Conservation (phyloP, 129 eudicot genomes). For the Artemisia tridentata region DNA sequence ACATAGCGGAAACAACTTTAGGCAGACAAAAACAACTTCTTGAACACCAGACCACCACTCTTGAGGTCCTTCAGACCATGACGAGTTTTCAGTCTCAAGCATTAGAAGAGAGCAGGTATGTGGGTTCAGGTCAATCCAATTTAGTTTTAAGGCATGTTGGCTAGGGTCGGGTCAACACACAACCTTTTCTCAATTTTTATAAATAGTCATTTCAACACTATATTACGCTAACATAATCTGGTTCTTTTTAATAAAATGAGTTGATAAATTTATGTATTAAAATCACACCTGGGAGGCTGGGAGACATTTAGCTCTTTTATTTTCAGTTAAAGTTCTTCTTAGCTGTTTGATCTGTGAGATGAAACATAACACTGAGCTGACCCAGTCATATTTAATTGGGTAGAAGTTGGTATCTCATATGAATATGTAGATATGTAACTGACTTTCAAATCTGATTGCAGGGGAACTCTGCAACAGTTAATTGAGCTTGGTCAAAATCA, state of each 20-base stretch:
- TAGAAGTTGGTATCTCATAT: background rate
- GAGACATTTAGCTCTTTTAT: background rate
- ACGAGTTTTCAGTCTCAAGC: conserved; percentile 68
- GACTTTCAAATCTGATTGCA: conserved; percentile 23
- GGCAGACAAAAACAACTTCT: conserved; percentile 67
- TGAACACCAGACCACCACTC: conserved; percentile 53
- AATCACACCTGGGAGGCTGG: background rate
- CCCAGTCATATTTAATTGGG: background rate
- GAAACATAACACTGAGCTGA: background rate
- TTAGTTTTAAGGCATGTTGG: background rate
- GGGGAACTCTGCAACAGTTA: conserved; percentile 30
- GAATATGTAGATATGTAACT: background rate
- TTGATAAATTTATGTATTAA: background rate
- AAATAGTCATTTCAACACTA: background rate
- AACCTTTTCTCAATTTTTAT: background rate
- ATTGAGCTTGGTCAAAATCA: conserved; percentile 22
- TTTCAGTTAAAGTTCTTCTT: background rate
- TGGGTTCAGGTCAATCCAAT: background rate
- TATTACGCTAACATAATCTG: too few species aligned
- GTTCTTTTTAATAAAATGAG: too few species aligned
- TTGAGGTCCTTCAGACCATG: conserved; percentile 51
- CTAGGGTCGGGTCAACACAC: background rate
- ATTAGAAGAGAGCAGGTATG: conserved; percentile 78
- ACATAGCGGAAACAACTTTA: conserved; percentile 53
- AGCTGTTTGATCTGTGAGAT: background rate